These are phyloP conservation scores for Fusarium aywerte DNA, from an alignment of 2,329 filamentous ascomycete species.

Conservation along the genomic window DNA sequence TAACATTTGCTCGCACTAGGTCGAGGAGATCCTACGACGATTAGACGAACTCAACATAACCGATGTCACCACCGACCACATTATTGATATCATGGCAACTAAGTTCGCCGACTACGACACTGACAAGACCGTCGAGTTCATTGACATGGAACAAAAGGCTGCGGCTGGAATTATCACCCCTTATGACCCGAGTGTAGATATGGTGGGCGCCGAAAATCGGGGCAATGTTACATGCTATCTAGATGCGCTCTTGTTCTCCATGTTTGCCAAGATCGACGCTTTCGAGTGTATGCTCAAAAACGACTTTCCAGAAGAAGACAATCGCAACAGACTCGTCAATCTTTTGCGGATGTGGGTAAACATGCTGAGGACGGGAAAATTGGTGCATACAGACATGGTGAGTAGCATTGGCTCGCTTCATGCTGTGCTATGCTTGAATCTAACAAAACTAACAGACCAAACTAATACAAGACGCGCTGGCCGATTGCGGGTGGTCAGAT, in stretches of 20 bases:
- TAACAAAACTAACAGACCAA: slow-evolving; percentile 69
- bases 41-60: slow-evolving; percentile 59
- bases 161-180: slow-evolving; percentile 80
- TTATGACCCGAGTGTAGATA: slow-evolving; percentile 75
- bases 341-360: slow-evolving; percentile 93
- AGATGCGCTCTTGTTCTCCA: slow-evolving; percentile 90
- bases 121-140: slow-evolving; percentile 78
- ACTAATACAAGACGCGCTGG: slow-evolving; percentile 82
- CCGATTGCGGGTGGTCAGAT: slow-evolving; percentile 89
- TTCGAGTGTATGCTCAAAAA: slow-evolving; percentile 94
- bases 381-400: slow-evolving; percentile 88
- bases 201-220: slow-evolving; percentile 89
- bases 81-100: slow-evolving; percentile 66
- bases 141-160: slow-evolving; percentile 82
- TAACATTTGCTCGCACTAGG: slow-evolving; percentile 47
- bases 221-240: slow-evolving; percentile 93
- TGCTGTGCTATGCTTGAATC: not conserved
- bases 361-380: slow-evolving; percentile 82
- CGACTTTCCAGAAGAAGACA: slow-evolving; percentile 74
- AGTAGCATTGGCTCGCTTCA: slow-evolving; percentile 39
- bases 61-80: slow-evolving; percentile 65
- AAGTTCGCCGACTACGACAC: slow-evolving; percentile 74
- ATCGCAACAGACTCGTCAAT: slow-evolving; percentile 77
- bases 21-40: slow-evolving; percentile 55
- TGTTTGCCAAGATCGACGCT: slow-evolving; percentile 90